Evolutionary conservation across 2,329 filamentous ascomycete species (phyloP), one percentile per base, ranked within the genome.

Genomic region (Aspergillus fumigatus): DNA sequence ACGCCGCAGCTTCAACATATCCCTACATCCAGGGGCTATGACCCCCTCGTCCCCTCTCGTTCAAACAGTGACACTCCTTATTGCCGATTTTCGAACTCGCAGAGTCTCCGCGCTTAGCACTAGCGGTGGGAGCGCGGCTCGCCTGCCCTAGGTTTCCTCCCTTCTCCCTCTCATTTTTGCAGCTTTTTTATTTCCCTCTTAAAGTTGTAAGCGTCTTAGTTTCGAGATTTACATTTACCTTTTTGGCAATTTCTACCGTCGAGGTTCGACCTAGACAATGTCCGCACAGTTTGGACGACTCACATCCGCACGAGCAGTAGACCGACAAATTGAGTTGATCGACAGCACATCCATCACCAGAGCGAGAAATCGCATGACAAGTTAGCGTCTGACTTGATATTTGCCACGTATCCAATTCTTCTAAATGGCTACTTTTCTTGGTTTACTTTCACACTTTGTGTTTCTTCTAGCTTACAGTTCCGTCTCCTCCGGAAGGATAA

Each of bases 91-190:
- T 67, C 69, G 35, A 70, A 63, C 48, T 65, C 69, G 40, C 72
- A 71, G 54, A 67, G 71, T 53, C 57, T 75, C 19, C 74, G 73
- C 61, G 67, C 68, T 57, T 74, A 66, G 55, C 49, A 32, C 57
- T 74, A 66, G 55, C 49, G 27, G 11, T 25, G 43, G 23, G 11
- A 25, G 21, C 21, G 19, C n/a, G 4, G 23, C n/a, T 56, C 32
- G 4, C 32, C 4, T 17, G 32, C 32, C 11, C 11, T 29, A 11
- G 9, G 11, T 10, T 29, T 55, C 61, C 59, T 55, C 21, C 56
- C 64, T 65, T 59, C 56, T 66, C 64, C 66, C 64, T 65, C 66
- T 60, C 32, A 17, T 17, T 53, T 52, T 67, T 56, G 52, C 52
- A 49, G 50, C 55, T 54, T 55, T 63, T 59, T 62, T 52, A 53